Evolutionary conservation across 2,329 filamentous ascomycete genomes (phyloP).

Genomic region (Magnaporthales sp.): DNA sequence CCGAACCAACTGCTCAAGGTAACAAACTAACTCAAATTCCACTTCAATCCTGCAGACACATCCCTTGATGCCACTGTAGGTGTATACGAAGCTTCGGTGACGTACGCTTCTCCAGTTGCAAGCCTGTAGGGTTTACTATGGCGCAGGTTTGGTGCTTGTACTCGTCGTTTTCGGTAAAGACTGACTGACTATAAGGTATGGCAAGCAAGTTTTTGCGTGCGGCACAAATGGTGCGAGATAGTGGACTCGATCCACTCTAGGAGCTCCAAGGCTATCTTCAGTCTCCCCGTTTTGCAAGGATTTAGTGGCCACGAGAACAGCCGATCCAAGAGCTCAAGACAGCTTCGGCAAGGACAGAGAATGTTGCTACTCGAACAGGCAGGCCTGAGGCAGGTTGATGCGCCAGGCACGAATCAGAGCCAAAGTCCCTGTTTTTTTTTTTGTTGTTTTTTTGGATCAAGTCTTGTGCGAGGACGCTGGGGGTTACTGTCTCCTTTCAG

Average conservation of each 20-base stretch:
- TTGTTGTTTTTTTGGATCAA: too few species aligned
- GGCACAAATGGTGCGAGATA: not conserved
- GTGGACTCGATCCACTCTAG: not conserved
- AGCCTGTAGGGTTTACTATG: not conserved
- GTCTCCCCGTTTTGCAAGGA: not conserved
- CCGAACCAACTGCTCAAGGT: not conserved
- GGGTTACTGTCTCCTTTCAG: not conserved
- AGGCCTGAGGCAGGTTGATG: not conserved
- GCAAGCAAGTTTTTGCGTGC: not conserved
- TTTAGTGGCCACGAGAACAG: not conserved
- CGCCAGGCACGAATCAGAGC: not conserved
- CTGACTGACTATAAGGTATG: not conserved
- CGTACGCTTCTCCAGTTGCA: not conserved
- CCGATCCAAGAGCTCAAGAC: not conserved
- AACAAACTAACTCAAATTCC: not conserved
- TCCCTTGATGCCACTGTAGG: not conserved
- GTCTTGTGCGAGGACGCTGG: not conserved
- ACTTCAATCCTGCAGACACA: not conserved
- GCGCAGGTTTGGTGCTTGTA: not conserved
- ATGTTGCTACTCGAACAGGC: not conserved
- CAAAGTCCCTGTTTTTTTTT: not conserved
- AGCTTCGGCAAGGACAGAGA: not conserved
- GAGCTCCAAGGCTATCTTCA: not conserved
- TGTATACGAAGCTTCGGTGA: not conserved
- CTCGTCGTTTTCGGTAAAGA: not conserved